These are phyloP conservation scores for Metrosideros polymorpha DNA, from an alignment of 441 rosid species.

Conservation along the genomic window DNA sequence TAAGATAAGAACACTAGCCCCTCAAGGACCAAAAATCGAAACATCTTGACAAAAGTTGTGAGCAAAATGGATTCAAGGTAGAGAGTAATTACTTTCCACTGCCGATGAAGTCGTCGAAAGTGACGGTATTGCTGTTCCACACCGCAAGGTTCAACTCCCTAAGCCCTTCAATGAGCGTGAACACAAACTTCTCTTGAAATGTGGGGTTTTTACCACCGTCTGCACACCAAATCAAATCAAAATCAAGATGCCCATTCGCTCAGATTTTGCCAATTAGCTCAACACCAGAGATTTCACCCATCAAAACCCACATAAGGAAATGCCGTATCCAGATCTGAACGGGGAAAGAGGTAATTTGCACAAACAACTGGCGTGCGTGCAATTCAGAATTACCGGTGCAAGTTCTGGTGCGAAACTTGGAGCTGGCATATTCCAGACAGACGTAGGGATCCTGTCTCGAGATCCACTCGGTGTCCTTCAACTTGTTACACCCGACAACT, in stretches of 20 bases:
- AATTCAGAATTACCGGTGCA: constrained; percentile 42
- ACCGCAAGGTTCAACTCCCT: constrained; percentile 53
- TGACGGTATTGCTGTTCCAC: constrained; percentile 83
- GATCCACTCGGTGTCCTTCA: constrained; percentile 94
- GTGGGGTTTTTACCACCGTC: constrained; percentile 84
- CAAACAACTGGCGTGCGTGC: not conserved
- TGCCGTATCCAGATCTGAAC: not conserved
- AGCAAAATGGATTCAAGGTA: not conserved
- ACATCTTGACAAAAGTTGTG: not conserved
- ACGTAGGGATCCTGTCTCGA: constrained; percentile 89
- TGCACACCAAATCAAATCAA: constrained; percentile 5
- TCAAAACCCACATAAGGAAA: not conserved
- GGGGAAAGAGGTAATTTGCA: not conserved
- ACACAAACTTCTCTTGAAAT: constrained; percentile 84
- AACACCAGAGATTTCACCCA: not conserved
- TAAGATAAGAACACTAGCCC: not conserved
- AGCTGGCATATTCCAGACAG: constrained; percentile 60
- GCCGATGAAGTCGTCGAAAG: constrained; percentile 72
- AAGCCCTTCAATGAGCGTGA: constrained; percentile 72
- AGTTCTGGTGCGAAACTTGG: constrained; percentile 62
- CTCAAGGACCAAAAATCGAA: not conserved
- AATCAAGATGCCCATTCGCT: not conserved
- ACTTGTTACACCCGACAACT: constrained; percentile 77
- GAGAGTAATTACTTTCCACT: constrained; percentile 59
- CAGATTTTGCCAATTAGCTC: not conserved